phyloP scores from a whole-genome alignment of 192 early-diverging fungal species.

The Endogone sp. region DNA sequence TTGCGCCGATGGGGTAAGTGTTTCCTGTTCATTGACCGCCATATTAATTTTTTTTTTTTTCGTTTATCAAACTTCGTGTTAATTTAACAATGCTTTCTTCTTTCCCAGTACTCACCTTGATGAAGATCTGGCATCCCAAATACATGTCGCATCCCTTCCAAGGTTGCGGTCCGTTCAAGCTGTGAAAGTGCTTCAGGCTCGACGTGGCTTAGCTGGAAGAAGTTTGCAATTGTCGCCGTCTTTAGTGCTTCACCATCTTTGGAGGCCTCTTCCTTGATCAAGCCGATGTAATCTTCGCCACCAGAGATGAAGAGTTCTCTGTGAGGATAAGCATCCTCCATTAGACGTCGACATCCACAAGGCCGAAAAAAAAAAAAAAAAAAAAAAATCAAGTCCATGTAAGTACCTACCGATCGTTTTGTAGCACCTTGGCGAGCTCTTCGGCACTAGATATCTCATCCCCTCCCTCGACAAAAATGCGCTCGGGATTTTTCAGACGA shows the following conservation, averaged over 20 bases:
- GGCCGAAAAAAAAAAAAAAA: not conserved
- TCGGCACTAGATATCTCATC: slow-evolving; percentile 10
- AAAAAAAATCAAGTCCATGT: not conserved
- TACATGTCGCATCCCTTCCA: slow-evolving; percentile 41
- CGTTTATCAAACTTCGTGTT: not conserved
- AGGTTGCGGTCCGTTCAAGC: slow-evolving; percentile 35
- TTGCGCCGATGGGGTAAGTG: slow-evolving; percentile 42
- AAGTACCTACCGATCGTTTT: slow-evolving; percentile 32
- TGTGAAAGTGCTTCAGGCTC: slow-evolving; percentile 42
- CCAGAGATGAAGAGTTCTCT: slow-evolving; percentile 40
- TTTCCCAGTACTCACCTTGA: slow-evolving; percentile 29
- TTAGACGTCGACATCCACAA: not conserved
- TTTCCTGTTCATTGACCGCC: slow-evolving; percentile 13
- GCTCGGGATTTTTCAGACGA: slow-evolving; percentile 44
- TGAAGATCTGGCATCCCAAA: slow-evolving; percentile 56
- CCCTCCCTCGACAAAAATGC: slow-evolving; percentile 34
- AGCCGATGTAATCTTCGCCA: slow-evolving; percentile 48
- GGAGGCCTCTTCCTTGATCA: slow-evolving; percentile 16
- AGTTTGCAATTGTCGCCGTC: slow-evolving; percentile 30
- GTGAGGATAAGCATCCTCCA: not conserved
- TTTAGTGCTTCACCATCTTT: not conserved
- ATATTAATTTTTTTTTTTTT: not conserved
- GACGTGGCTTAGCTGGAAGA: slow-evolving; percentile 36
- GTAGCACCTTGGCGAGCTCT: slow-evolving; percentile 20
- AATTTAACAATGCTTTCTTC: slow-evolving; percentile 1